Base-by-base conservation (phyloP, 208 protist genomes). In the Porcisia deanei region DNA sequence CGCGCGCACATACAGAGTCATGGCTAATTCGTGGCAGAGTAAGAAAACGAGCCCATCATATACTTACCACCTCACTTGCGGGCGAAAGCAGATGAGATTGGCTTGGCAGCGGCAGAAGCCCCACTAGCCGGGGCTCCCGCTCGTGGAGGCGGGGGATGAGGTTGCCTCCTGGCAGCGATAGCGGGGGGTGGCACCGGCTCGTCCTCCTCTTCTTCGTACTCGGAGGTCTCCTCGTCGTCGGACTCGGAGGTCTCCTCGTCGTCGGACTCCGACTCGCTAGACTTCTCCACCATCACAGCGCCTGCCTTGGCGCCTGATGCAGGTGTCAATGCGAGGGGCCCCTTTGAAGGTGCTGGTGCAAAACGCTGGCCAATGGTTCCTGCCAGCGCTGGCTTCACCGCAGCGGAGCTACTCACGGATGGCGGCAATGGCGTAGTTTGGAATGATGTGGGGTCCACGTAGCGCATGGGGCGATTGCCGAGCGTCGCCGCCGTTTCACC, bases 131-230 rank as follows among this genome's bases (percentile, higher is more conserved):
- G 2, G 55, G 43, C 22, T 39, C 18, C 45, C 7, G 41, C 52
- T 25, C 25, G 43, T 6, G 9, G 20, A 3, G 47, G 20, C n/a
- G 59, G 10, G 43, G 60, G 60, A 43, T 43, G 60, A 30, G 37
- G 60, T 22, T 7, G 60, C 34, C 37, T 45, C 60, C 18, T 18
- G 6, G 9, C 49, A 3, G n/a, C 37, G 30, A 20, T 1, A 49
- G 54, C 53, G 16, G 34, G 20, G 10, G 39, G 16, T 43, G 53
- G 53, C 8, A 12, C 68, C 20, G 37, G 53, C 54, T 58, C 49
- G 14, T 41, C 43, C n/a, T 59, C 58, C 43, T 79, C 75, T 14
- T 79, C 57, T 49, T 74, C 75, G 61, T 75, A 67, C 57, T 80
- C 76, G n/a, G 70, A 57, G 37, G 70, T 60, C 37, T 55, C 59